Percentiles rank a stretch among this genome's conserved stretches.
Evolutionary conservation across 805 yeast species (phyloP).

Genomic region (Cyberlindnera euphorbiae): DNA sequence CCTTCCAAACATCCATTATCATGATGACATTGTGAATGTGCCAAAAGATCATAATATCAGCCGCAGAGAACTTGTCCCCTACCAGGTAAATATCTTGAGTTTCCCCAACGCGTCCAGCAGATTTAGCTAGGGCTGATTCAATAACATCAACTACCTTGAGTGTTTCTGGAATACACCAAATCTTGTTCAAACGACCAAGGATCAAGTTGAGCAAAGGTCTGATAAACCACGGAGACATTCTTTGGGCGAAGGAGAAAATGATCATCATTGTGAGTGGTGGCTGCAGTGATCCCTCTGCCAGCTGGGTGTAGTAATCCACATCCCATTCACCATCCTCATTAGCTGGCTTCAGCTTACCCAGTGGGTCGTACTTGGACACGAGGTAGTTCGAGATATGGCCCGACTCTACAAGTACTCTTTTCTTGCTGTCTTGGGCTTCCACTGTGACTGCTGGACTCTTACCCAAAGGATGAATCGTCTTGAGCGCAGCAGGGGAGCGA

Average conservation of each 20-base stretch:
- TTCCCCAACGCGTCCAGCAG: slow-evolving; percentile 1
- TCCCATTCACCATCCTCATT: slow-evolving; percentile 33
- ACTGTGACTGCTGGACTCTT: slow-evolving; percentile 55
- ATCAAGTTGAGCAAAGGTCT: slow-evolving; percentile 13
- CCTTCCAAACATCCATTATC: slow-evolving; percentile 13
- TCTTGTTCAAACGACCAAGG: slow-evolving; percentile 24
- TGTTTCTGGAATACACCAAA: slow-evolving; percentile 39
- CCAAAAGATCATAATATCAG: slow-evolving; percentile 50
- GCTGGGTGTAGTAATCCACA: slow-evolving; percentile 49
- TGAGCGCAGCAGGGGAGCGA: slow-evolving; percentile 45
- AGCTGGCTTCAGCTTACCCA: slow-evolving; percentile 31
- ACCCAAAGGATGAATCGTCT: slow-evolving; percentile 56
- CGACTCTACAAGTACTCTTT: slow-evolving; percentile 45
- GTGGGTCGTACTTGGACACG: slow-evolving; percentile 42
- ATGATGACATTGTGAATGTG: slow-evolving; percentile 23
- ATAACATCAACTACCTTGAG: slow-evolving; percentile 35
- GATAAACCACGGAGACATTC: slow-evolving; percentile 38
- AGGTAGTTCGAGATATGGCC: slow-evolving; percentile 54
- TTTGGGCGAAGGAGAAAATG: slow-evolving; percentile 22
- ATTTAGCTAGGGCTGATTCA: slow-evolving; percentile 25
- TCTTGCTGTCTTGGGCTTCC: slow-evolving; percentile 26
- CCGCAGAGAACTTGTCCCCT: slow-evolving; percentile 45
- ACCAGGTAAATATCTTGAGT: slow-evolving; percentile 33
- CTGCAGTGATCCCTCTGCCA: slow-evolving; percentile 56
- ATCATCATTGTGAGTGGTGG: slow-evolving; percentile 35